Evolutionary conservation across 2,329 filamentous ascomycete genomes (phyloP), one percentile per base, ranked within the genome.

Genomic region (Aspergillus sp.): DNA sequence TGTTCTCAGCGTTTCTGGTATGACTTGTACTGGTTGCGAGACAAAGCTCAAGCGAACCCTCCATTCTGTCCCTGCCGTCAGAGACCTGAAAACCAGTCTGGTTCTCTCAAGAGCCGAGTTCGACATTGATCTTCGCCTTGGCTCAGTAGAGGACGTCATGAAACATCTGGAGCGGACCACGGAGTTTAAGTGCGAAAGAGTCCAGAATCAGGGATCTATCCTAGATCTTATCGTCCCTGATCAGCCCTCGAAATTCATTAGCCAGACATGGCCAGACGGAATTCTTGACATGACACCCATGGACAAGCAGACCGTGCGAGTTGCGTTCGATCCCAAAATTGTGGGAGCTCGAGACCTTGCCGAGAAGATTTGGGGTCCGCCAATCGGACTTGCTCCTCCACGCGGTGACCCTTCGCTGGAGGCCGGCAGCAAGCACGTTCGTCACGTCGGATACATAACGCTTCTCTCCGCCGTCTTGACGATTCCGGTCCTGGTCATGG

Each of bases 1-100:
- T 9, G 71, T 85, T 17, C 75, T 90, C 12, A 81, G 76, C 45
- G 80, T 91, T 30, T 78, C 81, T 7, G 88, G 89, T 1, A 87
- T 92, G 85, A 90, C 86, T 2, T 92, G 89, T 62, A 85, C 85
- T 0, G 88, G 88, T 1, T 91, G 89, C 68, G 87, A 89, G 65
- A 85, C 80, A 2, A 88, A 88, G 62, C 79, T 91, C 52, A 66
- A 75, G 17, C 75, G 83, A 50, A 78, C 0, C 72, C 68, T 4
- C 73, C 73, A 2, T 72, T 88, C 2, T 53, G 76, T 90, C 55
- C 74, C 24, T 7, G 24, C 24, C 24, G 24, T 26, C 24, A 26
- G 70, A 1, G 81, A 87, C 54, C 68, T 88, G n/a, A 83, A 86
- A 60, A 85, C 84, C 1, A 90, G 85, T 58, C 75, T 90, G 22